phyloP scores from a whole-genome alignment of 139 green algal species.

The Asterochloris erici region DNA sequence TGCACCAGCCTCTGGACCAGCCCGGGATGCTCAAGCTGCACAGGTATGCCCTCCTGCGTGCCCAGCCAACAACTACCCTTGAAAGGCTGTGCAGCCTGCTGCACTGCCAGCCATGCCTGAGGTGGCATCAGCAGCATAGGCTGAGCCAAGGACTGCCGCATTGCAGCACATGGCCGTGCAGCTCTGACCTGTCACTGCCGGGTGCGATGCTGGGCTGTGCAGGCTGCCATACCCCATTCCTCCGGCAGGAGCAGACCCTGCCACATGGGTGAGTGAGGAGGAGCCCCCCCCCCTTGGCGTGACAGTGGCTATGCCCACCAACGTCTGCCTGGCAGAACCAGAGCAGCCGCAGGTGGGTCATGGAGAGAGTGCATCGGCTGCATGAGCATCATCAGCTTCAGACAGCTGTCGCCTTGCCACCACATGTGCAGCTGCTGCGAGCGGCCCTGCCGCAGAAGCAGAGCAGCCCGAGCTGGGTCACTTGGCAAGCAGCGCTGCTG shows the following conservation, averaged over 20 bases:
- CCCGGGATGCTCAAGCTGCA: no score
- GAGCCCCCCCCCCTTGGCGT: slow-evolving; percentile 60
- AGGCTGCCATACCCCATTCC: slow-evolving; percentile 71
- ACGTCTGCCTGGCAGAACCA: slow-evolving; percentile 20
- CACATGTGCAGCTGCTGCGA: neutral
- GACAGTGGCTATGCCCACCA: slow-evolving; percentile 20
- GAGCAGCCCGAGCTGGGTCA: neutral
- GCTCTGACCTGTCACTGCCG: neutral
- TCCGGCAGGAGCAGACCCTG: slow-evolving; percentile 59
- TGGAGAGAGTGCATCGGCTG: no score
- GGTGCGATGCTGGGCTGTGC: neutral
- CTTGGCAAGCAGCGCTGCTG: no score
- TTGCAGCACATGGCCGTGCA: neutral
- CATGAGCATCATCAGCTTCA: neutral
- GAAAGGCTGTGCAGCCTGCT: neutral
- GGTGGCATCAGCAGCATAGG: neutral
- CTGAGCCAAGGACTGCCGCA: neutral
- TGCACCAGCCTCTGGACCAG: slow-evolving; percentile 12
- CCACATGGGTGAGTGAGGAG: slow-evolving; percentile 48
- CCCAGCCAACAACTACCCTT: neutral
- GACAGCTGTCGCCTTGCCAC: neutral
- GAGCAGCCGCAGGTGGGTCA: neutral
- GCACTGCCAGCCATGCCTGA: neutral
- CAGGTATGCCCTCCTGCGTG: no score
- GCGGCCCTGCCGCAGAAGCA: neutral